phyloP scores from a whole-genome alignment of 768 basidiomycete species.

The Russula ochroleuca region DNA sequence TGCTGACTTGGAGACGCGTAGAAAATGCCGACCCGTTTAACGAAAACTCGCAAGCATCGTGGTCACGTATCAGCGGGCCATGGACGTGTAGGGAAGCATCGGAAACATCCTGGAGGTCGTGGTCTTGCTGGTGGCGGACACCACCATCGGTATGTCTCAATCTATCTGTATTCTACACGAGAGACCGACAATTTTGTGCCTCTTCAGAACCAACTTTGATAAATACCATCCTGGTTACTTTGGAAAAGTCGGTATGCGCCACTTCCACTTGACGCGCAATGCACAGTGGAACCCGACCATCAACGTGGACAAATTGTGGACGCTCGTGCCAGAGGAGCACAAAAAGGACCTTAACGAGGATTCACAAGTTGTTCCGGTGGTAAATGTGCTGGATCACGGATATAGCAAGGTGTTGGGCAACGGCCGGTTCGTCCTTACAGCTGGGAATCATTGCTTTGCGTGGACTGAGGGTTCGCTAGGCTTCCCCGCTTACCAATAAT shows the following conservation, averaged over 20 bases:
- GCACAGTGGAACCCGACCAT: constrained; percentile 89
- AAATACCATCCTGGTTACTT: constrained; percentile 99
- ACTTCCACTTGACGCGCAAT: constrained; percentile 94
- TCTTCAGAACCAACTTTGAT: constrained; percentile 87
- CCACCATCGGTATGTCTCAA: constrained; percentile 82
- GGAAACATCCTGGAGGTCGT: constrained; percentile 99
- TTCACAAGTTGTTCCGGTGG: constrained; percentile 88
- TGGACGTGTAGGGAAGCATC: constrained; percentile 99
- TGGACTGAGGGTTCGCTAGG: constrained; percentile 31
- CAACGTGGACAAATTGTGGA: constrained; percentile 98
- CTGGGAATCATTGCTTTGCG: background rate
- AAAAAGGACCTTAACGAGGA: constrained; percentile 68
- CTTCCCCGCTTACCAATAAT: constrained; percentile 92
- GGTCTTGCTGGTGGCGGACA: constrained; percentile 99
- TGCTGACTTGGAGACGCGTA: constrained; percentile 33
- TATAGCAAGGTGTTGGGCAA: constrained; percentile 96
- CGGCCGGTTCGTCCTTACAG: constrained; percentile 58
- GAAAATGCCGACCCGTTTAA: constrained; percentile 92
- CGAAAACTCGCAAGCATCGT: constrained; percentile 98
- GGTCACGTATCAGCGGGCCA: constrained; percentile 99
- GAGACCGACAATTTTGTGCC: background rate
- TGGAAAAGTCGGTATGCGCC: constrained; percentile 99
- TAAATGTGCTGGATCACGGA: constrained; percentile 79
- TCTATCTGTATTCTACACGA: background rate
- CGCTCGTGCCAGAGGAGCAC: constrained; percentile 80